A percentile compares a stretch with the other conserved stretches of the same genome.
These are phyloP conservation scores for Hibiscus tridactylites DNA, from an alignment of 345 rosid genomes.

Conservation along the genomic window DNA sequence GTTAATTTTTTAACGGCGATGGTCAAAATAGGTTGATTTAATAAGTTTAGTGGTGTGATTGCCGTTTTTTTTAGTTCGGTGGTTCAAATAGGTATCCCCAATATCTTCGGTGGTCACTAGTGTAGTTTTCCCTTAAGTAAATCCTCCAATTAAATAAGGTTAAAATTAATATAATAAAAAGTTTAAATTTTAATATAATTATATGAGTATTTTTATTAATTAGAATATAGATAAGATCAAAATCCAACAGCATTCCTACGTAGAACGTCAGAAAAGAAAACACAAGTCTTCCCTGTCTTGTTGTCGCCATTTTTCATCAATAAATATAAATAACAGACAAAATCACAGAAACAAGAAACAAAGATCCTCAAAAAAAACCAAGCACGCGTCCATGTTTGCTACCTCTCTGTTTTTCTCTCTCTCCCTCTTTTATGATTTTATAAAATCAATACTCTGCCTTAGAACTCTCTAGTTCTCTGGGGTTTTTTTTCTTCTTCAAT, in stretches of 20 bases:
- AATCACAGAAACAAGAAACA: not conserved
- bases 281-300: not conserved
- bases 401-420: not conserved
- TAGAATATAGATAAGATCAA: not conserved
- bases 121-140: too few species aligned
- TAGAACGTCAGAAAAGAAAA: not conserved
- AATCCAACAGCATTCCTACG: not conserved
- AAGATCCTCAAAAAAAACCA: not conserved
- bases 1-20: too few species aligned
- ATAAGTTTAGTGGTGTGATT: too few species aligned
- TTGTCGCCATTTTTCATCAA: not conserved
- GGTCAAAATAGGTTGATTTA: too few species aligned
- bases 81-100: too few species aligned
- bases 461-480: slow-evolving; percentile 6
- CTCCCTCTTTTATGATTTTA: not conserved
- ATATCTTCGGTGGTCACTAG: too few species aligned
- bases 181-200: too few species aligned
- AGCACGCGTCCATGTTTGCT: slow-evolving; percentile 3
- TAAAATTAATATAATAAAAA: too few species aligned
- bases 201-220: too few species aligned
- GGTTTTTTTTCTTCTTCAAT: not conserved
- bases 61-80: too few species aligned
- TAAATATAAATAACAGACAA: slow-evolving; percentile 5
- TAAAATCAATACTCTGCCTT: not conserved
- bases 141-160: too few species aligned